phyloP scores from a whole-genome alignment of 345 rosid genomes.

The Ceriops zippeliana region DNA sequence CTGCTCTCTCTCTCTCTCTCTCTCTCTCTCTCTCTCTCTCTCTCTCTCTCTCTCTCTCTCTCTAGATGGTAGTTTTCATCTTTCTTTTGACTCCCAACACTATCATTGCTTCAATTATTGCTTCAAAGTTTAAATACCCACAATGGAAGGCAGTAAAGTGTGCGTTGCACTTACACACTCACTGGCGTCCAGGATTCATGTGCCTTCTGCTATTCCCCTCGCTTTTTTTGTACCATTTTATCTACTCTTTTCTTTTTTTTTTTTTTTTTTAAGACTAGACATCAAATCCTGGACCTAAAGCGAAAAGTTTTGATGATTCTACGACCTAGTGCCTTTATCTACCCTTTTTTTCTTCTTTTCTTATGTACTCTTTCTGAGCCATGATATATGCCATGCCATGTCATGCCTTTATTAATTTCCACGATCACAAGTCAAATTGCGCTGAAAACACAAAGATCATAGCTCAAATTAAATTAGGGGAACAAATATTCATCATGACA shows the following conservation, averaged over 20 bases:
- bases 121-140: constrained; percentile 15
- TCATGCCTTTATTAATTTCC: no score
- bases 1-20: constrained; percentile 2
- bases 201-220: constrained; percentile 4
- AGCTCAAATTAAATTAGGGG: no score
- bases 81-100: constrained; percentile 18
- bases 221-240: constrained; percentile 9
- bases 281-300: no score
- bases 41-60: neutral
- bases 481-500: no score
- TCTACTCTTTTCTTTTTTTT: neutral
- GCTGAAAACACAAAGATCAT: no score
- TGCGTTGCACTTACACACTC: neutral
- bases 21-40: no score
- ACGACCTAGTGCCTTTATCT: no score
- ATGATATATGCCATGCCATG: no score
- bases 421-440: no score
- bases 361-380: neutral
- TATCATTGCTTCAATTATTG: constrained; percentile 23
- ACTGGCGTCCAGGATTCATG: constrained; percentile 17
- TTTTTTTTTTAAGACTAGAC: no score
- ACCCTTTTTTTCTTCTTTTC: neutral
- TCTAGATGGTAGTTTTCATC: neutral
- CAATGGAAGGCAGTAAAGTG: neutral
- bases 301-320: no score